Evolutionary conservation across 371 early-diverging fungal genomes (phyloP).

Genomic region (Haplosporangium sp.): DNA sequence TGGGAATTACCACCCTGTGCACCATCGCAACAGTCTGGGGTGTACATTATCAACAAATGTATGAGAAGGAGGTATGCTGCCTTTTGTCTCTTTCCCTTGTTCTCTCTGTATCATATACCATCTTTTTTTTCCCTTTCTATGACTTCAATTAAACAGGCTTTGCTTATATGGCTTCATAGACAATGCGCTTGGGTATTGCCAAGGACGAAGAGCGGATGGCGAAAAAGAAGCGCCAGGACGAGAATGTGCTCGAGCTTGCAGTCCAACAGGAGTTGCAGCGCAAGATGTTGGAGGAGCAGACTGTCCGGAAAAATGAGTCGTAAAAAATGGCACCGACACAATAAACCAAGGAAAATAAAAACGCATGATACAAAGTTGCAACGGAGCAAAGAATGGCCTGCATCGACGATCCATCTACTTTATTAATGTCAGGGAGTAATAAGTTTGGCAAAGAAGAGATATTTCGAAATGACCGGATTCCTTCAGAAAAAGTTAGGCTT

Average conservation of each 20-base stretch:
- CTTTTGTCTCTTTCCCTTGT: not conserved
- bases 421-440: too few relatives aligned
- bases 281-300: conserved; percentile 48
- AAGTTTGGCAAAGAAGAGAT: not conserved
- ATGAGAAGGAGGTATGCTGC: conserved; percentile 43
- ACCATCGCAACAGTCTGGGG: conserved; percentile 46
- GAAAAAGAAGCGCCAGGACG: conserved; percentile 52
- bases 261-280: conserved; percentile 51
- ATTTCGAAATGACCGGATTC: not conserved
- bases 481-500: conserved; percentile 37
- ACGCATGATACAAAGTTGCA: conserved; percentile 1
- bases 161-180: conserved; percentile 1
- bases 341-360: not conserved
- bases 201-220: conserved; percentile 51
- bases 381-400: too few relatives aligned
- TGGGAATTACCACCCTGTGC: conserved; percentile 44
- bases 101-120: not conserved
- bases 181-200: conserved; percentile 43
- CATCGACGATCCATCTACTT: too few relatives aligned
- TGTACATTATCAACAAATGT: conserved; percentile 56
- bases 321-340: not conserved
- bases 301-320: conserved; percentile 25
- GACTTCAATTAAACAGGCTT: not conserved
- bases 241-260: conserved; percentile 48
- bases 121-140: not conserved